phyloP scores from a whole-genome alignment of 2,329 filamentous ascomycete genomes.

The Fusarium fujikuroi region DNA sequence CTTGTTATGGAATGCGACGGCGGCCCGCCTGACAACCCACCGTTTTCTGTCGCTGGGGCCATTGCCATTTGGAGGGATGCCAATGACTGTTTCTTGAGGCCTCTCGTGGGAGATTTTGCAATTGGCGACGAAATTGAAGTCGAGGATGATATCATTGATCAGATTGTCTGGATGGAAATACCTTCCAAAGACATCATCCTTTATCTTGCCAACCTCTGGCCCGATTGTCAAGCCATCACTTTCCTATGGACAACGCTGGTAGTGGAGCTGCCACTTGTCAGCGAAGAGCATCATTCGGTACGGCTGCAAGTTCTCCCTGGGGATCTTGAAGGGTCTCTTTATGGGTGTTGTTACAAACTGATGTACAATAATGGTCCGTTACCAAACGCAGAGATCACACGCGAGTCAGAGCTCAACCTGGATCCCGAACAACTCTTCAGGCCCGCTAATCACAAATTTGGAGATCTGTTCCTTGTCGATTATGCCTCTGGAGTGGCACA shows the following conservation, averaged over 20 bases:
- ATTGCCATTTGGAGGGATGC: background rate
- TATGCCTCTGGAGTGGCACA: background rate
- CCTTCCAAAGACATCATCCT: background rate
- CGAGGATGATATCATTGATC: background rate
- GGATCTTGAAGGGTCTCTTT: background rate
- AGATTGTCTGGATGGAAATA: background rate
- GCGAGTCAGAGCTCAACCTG: background rate
- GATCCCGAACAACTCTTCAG: background rate
- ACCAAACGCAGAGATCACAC: background rate
- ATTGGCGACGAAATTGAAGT: accelerated
- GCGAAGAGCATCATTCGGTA: accelerated
- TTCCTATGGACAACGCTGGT: background rate
- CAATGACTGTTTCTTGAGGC: accelerated
- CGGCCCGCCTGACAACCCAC: background rate
- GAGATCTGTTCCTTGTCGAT: background rate
- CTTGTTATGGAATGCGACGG: background rate
- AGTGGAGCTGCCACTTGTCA: background rate
- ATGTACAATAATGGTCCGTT: background rate
- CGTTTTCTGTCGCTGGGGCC: background rate
- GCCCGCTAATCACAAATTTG: background rate
- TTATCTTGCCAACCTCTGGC: background rate
- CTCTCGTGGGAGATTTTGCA: background rate
- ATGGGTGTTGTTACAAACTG: too few species aligned
- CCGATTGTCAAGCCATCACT: background rate
- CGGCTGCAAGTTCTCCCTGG: background rate